Evolutionary conservation across 306 rosid genomes (phyloP).

Genomic region (Begonia masoniana): DNA sequence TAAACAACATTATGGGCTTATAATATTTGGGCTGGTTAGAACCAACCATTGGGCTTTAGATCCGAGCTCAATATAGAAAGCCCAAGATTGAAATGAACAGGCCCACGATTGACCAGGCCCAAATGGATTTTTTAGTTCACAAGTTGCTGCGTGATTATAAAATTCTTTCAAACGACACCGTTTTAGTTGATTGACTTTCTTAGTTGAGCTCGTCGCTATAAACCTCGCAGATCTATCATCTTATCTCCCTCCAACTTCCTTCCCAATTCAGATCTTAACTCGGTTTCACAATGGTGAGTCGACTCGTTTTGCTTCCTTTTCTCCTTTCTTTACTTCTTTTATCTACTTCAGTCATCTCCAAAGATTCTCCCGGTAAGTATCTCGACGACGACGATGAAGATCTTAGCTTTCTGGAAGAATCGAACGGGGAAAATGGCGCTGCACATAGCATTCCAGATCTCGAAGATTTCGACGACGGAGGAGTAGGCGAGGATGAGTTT

Average conservation of each 20-base stretch:
- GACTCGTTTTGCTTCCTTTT: constrained; percentile 30
- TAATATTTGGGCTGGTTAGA: no score
- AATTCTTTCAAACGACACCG: constrained; percentile 4
- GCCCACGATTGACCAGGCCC: no score
- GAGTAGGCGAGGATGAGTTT: constrained; percentile 26
- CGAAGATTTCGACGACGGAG: constrained; percentile 16
- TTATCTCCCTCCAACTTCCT: constrained; percentile 11
- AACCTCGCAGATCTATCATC: constrained; percentile 11
- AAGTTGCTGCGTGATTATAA: neutral
- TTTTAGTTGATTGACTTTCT: neutral
- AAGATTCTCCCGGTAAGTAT: constrained; percentile 14
- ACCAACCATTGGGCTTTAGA: no score
- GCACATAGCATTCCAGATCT: constrained; percentile 21
- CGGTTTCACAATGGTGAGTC: constrained; percentile 34
- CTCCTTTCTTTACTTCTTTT: constrained; percentile 51
- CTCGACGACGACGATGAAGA: constrained; percentile 51
- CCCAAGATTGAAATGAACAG: no score
- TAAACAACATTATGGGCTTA: no score
- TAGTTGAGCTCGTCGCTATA: neutral
- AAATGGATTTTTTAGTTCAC: no score
- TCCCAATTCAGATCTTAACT: constrained; percentile 5
- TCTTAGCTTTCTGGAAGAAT: constrained; percentile 82
- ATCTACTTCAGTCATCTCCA: constrained; percentile 42
- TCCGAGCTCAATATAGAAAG: no score
- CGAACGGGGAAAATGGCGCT: constrained; percentile 17